Evolutionary conservation across 2,329 filamentous ascomycete species (phyloP).

Genomic region (Fusarium odoratissimum): DNA sequence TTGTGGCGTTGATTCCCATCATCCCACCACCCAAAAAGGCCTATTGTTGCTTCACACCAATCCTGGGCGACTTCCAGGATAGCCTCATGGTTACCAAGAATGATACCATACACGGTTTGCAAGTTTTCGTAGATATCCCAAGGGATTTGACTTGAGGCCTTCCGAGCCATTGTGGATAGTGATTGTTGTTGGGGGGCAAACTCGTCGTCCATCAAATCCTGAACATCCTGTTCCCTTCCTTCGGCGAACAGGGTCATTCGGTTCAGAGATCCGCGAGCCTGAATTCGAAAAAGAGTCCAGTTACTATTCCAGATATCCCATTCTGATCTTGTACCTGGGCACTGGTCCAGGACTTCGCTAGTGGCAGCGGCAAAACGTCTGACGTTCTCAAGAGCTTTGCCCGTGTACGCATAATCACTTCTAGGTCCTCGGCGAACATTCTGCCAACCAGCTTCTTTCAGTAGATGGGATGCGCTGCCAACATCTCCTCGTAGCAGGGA

Average conservation of each 20-base stretch:
- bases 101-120: slow-evolving; percentile 81
- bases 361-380: slow-evolving; percentile 77
- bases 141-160: slow-evolving; percentile 86
- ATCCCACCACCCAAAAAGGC: slow-evolving; percentile 92
- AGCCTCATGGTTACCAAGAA: slow-evolving; percentile 79
- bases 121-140: slow-evolving; percentile 92
- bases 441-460: slow-evolving; percentile 82
- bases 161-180: slow-evolving; percentile 75
- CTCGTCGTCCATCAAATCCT: slow-evolving; percentile 46
- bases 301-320: slow-evolving; percentile 87
- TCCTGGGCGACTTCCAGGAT: slow-evolving; percentile 84
- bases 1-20: slow-evolving; percentile 69
- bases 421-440: slow-evolving; percentile 76
- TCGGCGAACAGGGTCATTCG: slow-evolving; percentile 84
- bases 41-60: slow-evolving; percentile 90
- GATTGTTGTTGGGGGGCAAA: slow-evolving; percentile 59
- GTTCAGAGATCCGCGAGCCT: slow-evolving; percentile 74
- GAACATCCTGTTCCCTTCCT: slow-evolving; percentile 67
- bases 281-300: slow-evolving; percentile 86
- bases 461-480: slow-evolving; percentile 70
- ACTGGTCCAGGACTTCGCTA: slow-evolving; percentile 76
- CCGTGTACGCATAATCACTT: slow-evolving; percentile 75
- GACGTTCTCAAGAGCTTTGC: slow-evolving; percentile 81
- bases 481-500: slow-evolving; percentile 82
- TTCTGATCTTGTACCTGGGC: slow-evolving; percentile 75